Percentiles rank a stretch among this genome's conserved stretches.
phyloP scores from a whole-genome alignment of 106 monocot genomes.

The Acorus gramineus region DNA sequence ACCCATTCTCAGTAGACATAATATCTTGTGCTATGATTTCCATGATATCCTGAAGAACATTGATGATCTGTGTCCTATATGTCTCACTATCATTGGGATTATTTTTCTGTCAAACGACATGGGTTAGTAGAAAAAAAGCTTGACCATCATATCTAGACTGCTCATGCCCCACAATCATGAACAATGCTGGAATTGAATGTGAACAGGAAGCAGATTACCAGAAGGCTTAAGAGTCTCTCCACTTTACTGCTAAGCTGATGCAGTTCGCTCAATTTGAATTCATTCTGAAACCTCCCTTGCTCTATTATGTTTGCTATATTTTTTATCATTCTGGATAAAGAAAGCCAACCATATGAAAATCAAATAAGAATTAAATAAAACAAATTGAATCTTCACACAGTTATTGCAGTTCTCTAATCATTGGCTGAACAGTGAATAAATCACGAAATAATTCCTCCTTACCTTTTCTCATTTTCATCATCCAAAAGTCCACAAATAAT shows the following conservation, averaged over 20 bases:
- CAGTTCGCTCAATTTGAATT: slow-evolving; percentile 72
- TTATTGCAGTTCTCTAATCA: not conserved
- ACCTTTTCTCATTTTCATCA: slow-evolving; percentile 48
- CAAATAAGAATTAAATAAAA: slow-evolving; percentile 3
- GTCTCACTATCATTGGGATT: slow-evolving; percentile 41
- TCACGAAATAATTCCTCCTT: slow-evolving; percentile 10
- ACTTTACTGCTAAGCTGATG: slow-evolving; percentile 72
- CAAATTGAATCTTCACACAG: not conserved
- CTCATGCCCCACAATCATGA: not conserved
- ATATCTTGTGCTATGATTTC: slow-evolving; percentile 89
- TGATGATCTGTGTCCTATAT: slow-evolving; percentile 57
- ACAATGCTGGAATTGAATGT: not conserved
- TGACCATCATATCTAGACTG: not conserved
- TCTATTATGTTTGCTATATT: slow-evolving; percentile 37
- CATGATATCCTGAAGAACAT: slow-evolving; percentile 91
- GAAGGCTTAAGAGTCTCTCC: slow-evolving; percentile 66
- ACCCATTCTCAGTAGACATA: slow-evolving; percentile 55
- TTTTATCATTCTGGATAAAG: not conserved
- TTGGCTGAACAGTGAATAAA: not conserved
- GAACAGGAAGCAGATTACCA: slow-evolving; percentile 33
- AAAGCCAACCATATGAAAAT: not conserved
- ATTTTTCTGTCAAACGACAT: slow-evolving; percentile 25
- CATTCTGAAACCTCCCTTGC: slow-evolving; percentile 36
- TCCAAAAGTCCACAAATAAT: slow-evolving; percentile 55
- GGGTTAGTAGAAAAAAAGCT: not conserved